phyloP scores from a whole-genome alignment of 768 basidiomycete genomes.

The Russula virescens region DNA sequence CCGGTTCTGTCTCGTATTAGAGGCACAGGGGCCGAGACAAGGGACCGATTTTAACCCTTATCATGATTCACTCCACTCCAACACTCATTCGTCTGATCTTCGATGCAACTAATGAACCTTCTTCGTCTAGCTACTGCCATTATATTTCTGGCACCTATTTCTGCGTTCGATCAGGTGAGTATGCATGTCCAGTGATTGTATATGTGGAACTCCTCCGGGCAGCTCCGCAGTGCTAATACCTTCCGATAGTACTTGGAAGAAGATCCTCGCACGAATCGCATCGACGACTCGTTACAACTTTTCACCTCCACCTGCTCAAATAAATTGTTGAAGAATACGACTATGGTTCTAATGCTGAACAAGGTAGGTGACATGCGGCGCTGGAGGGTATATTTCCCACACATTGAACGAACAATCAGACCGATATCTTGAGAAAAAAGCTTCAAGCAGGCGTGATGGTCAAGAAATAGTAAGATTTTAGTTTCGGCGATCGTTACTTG shows the following conservation, averaged over 20 bases:
- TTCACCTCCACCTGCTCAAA: conserved; percentile 85
- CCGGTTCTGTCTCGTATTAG: conserved; percentile 25
- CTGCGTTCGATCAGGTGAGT: conserved; percentile 78
- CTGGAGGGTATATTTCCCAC: background rate
- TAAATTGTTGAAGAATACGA: conserved; percentile 59
- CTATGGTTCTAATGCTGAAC: conserved; percentile 54
- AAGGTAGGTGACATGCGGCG: conserved; percentile 55
- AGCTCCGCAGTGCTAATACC: conserved; percentile 39
- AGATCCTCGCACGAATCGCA: conserved; percentile 77
- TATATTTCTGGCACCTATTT: conserved; percentile 82
- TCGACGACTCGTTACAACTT: conserved; percentile 83
- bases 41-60: background rate
- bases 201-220: background rate
- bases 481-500: background rate
- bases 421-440: conserved; percentile 69
- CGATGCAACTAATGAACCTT: conserved; percentile 6
- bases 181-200: background rate
- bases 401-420: conserved; percentile 49
- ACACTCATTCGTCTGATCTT: background rate
- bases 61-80: conserved; percentile 1
- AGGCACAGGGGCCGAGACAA: too few species aligned
- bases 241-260: conserved; percentile 69
- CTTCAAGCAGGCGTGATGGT: conserved; percentile 64
- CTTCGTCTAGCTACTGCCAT: conserved; percentile 60
- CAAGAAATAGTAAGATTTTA: conserved; percentile 65